Conservation (phyloP, 768 basidiomycete species). For the Brasilioporus rufonigricans region DNA sequence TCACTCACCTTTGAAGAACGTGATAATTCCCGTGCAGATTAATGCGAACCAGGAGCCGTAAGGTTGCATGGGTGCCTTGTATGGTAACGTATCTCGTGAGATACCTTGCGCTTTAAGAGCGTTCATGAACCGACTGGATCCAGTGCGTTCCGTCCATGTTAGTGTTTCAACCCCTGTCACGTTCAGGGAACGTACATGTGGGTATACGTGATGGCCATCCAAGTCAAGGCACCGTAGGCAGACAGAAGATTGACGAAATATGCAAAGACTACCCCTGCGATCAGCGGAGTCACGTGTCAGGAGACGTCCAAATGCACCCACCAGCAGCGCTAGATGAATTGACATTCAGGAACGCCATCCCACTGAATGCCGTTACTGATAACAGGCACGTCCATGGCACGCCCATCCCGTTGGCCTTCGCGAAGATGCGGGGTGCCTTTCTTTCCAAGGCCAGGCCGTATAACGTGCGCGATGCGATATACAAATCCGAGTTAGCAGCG, state of each 20-base stretch:
- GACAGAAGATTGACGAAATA: slow-evolving; percentile 37
- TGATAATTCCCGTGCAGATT: slow-evolving; percentile 49
- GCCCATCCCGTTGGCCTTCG: slow-evolving; percentile 40
- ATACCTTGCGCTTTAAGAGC: slow-evolving; percentile 45
- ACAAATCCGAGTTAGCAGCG: slow-evolving; percentile 62
- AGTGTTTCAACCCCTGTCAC: not conserved
- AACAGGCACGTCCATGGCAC: slow-evolving; percentile 9
- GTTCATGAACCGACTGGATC: slow-evolving; percentile 44
- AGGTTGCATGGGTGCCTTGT: slow-evolving; percentile 31
- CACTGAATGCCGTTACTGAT: slow-evolving; percentile 53
- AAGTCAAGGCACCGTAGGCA: slow-evolving; percentile 30
- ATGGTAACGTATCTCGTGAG: slow-evolving; percentile 44
- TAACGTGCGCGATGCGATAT: slow-evolving; percentile 53
- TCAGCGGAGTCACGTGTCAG: not conserved
- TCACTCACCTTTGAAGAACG: slow-evolving; percentile 45
- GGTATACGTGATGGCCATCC: slow-evolving; percentile 50
- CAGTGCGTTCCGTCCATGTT: not conserved
- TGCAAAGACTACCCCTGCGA: slow-evolving; percentile 24
- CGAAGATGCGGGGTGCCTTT: slow-evolving; percentile 45
- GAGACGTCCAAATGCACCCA: no score
- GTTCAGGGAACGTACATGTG: slow-evolving; percentile 50
- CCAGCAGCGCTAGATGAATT: slow-evolving; percentile 46
- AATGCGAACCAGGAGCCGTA: slow-evolving; percentile 63
- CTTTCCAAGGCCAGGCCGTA: slow-evolving; percentile 53
- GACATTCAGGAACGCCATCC: slow-evolving; percentile 61